Evolutionary conservation across 495 filamentous ascomycete genomes (phyloP).

Genomic region (Margaritispora aquatica): DNA sequence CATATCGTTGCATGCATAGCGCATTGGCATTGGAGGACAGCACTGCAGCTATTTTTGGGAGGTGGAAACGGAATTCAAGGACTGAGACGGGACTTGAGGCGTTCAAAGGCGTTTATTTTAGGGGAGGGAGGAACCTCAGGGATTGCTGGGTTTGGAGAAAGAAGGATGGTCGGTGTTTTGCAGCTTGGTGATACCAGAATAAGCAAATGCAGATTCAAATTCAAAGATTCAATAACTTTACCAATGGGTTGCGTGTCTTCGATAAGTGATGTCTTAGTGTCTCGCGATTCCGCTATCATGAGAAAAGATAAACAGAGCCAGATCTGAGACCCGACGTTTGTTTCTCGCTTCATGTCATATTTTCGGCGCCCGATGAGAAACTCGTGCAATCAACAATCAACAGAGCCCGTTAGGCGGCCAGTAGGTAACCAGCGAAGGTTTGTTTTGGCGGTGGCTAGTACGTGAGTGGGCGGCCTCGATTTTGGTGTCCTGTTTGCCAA

Average conservation of each 20-base stretch:
- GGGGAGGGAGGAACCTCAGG: slow-evolving; percentile 6
- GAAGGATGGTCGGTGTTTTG: slow-evolving; percentile 5
- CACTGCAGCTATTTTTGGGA: not conserved
- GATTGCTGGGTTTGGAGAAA: slow-evolving; percentile 12
- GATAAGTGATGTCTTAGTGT: not conserved
- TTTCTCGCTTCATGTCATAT: too few relatives aligned
- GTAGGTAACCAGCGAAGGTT: not conserved
- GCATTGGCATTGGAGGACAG: not conserved
- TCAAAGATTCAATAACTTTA: not conserved
- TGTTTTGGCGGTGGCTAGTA: slow-evolving; percentile 3
- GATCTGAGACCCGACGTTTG: slow-evolving; percentile 2
- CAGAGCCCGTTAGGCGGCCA: slow-evolving; percentile 9
- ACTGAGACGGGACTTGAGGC: not conserved
- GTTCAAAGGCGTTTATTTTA: slow-evolving; percentile 13
- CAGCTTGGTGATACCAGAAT: slow-evolving; percentile 22
- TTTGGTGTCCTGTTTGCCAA: slow-evolving; percentile 4
- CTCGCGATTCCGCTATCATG: not conserved
- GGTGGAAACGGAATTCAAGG: not conserved
- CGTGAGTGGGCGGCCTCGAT: not conserved
- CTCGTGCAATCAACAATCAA: slow-evolving; percentile 5
- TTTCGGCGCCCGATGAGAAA: not conserved
- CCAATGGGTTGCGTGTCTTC: not conserved
- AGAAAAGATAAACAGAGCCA: slow-evolving; percentile 5
- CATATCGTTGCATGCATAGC: not conserved
- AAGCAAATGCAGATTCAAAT: slow-evolving; percentile 19